Evolutionary conservation across 2,329 filamentous ascomycete species (phyloP), one percentile per base, ranked within the genome.

Genomic region (Colletotrichum cereale): DNA sequence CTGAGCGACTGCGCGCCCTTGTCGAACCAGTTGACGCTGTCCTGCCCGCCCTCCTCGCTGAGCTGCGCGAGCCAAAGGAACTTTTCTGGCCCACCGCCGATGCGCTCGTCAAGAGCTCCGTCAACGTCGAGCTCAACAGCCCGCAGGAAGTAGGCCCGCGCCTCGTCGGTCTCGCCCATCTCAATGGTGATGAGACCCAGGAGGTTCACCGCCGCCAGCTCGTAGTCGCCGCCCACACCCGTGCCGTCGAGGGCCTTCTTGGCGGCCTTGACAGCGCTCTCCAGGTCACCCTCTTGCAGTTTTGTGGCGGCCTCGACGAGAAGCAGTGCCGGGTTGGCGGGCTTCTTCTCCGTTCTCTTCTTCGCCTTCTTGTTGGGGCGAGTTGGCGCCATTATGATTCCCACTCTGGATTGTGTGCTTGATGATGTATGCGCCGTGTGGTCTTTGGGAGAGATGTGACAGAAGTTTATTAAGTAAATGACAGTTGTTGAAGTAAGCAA

Each of bases 21-120:
- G 80, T 92, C 89, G 78, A 89, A 93, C 91, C 91, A 93, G 64
- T 77, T 74, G 18, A 93, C 88, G 75, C 89, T 92, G 77, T 92
- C 90, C 57, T 86, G 82, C 1, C 91, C 91, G 44, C 91, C 91
- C 57, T 91, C 87, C 72, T 92, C 89, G 79, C 89, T 96, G 77
- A 99, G 86, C 83, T 99, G 96, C 74, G 96, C 96, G 70, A 99
- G 86, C 89, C 95, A 97, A 60, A 98, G 84, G 78, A 98, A 98
- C 83, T 98, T 98, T 79, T 98, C 96, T 0, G 95, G 90, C 0
- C 95, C 95, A 36, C 94, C 94, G 60, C 95, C 95, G 62, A 91
- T 80, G 48, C 89, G 88, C 77, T 94, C 92, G 24, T 92, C 88
- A 71, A 90, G 84, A 48, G 85, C 82, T 24, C 96, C 96, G 68